These are phyloP conservation scores for Corinectria fuckeliana DNA, from an alignment of 2,329 filamentous ascomycete species.

Conservation along the genomic window DNA sequence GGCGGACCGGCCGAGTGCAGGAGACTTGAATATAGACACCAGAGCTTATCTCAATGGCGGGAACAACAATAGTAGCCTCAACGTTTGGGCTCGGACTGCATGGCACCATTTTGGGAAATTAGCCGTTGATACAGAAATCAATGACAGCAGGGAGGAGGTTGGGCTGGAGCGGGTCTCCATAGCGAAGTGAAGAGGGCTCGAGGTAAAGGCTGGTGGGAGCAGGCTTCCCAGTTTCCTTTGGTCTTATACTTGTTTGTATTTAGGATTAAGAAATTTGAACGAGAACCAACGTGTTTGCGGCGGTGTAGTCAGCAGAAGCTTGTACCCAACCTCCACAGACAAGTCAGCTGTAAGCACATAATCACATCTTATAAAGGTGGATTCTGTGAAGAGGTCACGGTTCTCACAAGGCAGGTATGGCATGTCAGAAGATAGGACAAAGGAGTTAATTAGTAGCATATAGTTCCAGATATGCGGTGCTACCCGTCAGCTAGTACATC, in stretches of 20 bases:
- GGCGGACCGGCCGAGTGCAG: no score
- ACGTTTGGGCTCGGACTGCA: no score
- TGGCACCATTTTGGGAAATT: no score
- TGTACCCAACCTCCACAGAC: not conserved
- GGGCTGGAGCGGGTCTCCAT: not conserved
- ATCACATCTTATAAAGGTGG: not conserved
- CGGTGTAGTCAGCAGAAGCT: no score
- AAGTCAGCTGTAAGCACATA: not conserved
- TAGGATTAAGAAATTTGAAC: no score
- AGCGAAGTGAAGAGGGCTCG: constrained; percentile 18
- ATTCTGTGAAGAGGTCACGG: not conserved
- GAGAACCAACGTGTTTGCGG: no score
- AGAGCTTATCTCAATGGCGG: no score
- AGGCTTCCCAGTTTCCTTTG: no score
- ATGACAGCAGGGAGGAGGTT: no score
- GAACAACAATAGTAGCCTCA: no score
- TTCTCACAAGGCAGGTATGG: not conserved
- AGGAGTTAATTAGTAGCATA: not conserved
- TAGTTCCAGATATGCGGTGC: not conserved
- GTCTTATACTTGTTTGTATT: no score
- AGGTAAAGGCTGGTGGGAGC: constrained; percentile 2
- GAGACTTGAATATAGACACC: not conserved
- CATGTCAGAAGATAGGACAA: not conserved
- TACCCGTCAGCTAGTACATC: constrained; percentile 6
- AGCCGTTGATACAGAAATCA: no score